phyloP scores from a whole-genome alignment of 1,284 basidiomycete species.

The Cutaneotrichosporon mucoides region DNA sequence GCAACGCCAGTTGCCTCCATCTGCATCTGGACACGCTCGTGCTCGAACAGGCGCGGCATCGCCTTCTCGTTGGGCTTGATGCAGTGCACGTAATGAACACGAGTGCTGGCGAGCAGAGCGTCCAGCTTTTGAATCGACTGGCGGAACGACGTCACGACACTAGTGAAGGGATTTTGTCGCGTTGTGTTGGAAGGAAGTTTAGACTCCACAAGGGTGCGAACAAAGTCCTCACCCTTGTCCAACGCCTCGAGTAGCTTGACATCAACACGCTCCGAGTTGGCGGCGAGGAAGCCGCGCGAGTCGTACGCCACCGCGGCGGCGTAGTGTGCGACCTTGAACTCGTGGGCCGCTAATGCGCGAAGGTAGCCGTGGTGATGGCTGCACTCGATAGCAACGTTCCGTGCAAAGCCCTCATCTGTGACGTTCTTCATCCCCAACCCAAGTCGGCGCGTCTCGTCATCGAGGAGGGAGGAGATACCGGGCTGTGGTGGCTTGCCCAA shows the following conservation, averaged over 20 bases:
- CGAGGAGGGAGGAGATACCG: slow-evolving; percentile 18
- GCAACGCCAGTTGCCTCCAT: slow-evolving; percentile 18
- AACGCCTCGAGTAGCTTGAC: slow-evolving; percentile 13
- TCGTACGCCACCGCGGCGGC: slow-evolving; percentile 17
- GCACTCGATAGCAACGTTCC: slow-evolving; percentile 16
- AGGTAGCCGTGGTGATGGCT: slow-evolving; percentile 11
- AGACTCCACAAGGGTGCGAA: slow-evolving; percentile 7
- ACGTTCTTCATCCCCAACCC: slow-evolving; percentile 14
- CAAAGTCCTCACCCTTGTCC: slow-evolving; percentile 1
- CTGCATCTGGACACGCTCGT: slow-evolving; percentile 13
- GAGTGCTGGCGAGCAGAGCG: slow-evolving; percentile 13
- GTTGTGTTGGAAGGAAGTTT: slow-evolving; percentile 3
- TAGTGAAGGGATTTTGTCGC: slow-evolving; percentile 11
- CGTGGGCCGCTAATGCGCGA: slow-evolving; percentile 8
- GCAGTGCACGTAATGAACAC: slow-evolving; percentile 20
- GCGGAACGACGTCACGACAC: slow-evolving; percentile 19
- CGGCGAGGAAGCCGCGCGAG: slow-evolving; percentile 16
- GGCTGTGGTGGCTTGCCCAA: slow-evolving; percentile 10
- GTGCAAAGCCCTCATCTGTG: slow-evolving; percentile 14
- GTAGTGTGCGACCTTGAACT: slow-evolving; percentile 19
- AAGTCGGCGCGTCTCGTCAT: slow-evolving; percentile 20
- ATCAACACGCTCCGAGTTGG: slow-evolving; percentile 21
- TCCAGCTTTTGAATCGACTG: slow-evolving; percentile 17
- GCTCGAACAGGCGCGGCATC: slow-evolving; percentile 10
- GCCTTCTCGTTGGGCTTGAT: slow-evolving; percentile 22